Percentiles rank a stretch among this genome's conserved stretches.
These are phyloP conservation scores for Backusella macrospora DNA, from an alignment of 192 early-diverging fungal genomes.

Conservation along the genomic window DNA sequence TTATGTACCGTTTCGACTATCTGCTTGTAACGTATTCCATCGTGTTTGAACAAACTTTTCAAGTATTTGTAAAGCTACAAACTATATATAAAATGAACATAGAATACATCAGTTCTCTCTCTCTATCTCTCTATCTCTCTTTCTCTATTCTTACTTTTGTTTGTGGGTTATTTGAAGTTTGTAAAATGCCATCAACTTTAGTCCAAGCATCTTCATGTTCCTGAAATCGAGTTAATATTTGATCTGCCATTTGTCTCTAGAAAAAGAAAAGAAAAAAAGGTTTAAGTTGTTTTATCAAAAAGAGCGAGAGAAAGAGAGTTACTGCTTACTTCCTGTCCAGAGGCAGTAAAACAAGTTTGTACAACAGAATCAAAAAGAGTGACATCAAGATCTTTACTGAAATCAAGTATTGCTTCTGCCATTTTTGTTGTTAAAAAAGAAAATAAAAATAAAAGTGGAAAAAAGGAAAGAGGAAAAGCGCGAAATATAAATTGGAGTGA, in stretches of 20 bases:
- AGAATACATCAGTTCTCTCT: not conserved
- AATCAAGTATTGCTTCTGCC: conserved; percentile 80
- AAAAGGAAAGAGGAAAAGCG: not conserved
- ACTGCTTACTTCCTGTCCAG: conserved; percentile 62
- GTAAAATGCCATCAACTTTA: conserved; percentile 89
- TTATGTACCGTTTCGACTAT: conserved; percentile 73
- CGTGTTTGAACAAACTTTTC: conserved; percentile 95
- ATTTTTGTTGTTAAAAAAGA: not conserved
- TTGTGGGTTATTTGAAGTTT: conserved; percentile 71
- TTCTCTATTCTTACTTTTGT: conserved; percentile 69
- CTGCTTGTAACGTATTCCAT: conserved; percentile 92
- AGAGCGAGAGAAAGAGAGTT: not conserved
- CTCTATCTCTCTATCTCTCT: not conserved
- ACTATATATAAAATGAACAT: conserved; percentile 15
- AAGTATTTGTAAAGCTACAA: conserved; percentile 85
- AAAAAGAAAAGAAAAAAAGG: conserved; percentile 20
- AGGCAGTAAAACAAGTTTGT: conserved; percentile 71
- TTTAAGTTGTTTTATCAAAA: not conserved
- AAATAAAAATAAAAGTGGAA: not conserved
- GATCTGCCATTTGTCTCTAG: conserved; percentile 86
- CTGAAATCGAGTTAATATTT: conserved; percentile 89
- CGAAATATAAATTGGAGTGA: not conserved
- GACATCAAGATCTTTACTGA: conserved; percentile 85
- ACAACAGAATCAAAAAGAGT: conserved; percentile 89
- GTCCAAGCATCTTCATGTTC: conserved; percentile 97